Evolutionary conservation across 495 filamentous ascomycete genomes (phyloP).

Genomic region (Penicillium psychrofluorescens): DNA sequence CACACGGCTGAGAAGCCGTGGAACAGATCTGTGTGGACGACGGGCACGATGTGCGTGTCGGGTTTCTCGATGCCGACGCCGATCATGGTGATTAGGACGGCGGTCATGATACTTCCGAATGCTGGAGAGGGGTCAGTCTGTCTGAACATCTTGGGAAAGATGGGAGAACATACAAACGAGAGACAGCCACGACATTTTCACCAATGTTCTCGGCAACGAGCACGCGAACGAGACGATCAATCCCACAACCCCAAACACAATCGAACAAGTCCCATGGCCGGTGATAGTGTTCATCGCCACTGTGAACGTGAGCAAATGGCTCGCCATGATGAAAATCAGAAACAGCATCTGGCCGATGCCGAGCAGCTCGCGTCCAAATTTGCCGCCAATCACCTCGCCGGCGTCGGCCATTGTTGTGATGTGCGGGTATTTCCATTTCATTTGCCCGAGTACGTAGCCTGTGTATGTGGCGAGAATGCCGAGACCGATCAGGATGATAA

Average conservation of each 20-base stretch:
- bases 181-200: constrained; percentile 55
- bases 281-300: constrained; percentile 69
- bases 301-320: constrained; percentile 69
- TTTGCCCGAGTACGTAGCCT: constrained; percentile 69
- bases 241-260: constrained; percentile 62
- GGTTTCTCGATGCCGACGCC: constrained; percentile 45
- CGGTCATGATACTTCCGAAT: constrained; percentile 58
- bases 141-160: not conserved
- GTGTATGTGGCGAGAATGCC: constrained; percentile 70
- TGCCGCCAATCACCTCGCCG: constrained; percentile 56
- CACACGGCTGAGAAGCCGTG: constrained; percentile 36
- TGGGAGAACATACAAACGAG: constrained; percentile 44
- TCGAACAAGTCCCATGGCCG: constrained; percentile 58
- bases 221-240: constrained; percentile 56
- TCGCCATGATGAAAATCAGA: constrained; percentile 69
- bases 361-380: constrained; percentile 56
- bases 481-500: constrained; percentile 57
- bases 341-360: constrained; percentile 58
- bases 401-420: constrained; percentile 69
- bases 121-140: constrained; percentile 34
- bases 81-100: constrained; percentile 68
- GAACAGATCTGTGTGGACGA: constrained; percentile 22
- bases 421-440: constrained; percentile 66
- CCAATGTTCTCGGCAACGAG: constrained; percentile 60
- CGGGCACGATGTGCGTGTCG: constrained; percentile 17